Base-by-base conservation (phyloP, 768 basidiomycete species). In the Mycena alexandri region DNA sequence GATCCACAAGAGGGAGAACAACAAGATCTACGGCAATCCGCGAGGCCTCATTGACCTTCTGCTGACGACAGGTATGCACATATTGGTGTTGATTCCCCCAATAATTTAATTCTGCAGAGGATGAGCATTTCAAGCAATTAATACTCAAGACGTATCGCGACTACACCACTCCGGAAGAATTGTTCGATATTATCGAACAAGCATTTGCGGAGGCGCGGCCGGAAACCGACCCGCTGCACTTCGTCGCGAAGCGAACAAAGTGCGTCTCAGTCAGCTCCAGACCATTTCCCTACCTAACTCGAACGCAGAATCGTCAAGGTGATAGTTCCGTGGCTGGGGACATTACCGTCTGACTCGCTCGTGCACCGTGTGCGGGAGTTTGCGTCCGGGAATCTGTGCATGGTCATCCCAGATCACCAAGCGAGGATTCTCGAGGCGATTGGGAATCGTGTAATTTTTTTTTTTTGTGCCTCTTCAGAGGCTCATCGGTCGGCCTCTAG, bases 151-250 rank as follows among this genome's bases (percentile, higher is more conserved):
- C 47, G 22, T 48, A 48, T 48, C 47, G n/a, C 21, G 47, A 48
- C 22, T 24, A 48, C 47, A 24, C 47, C 4, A 48, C 47, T 24
- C 22, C 47, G 47, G 47, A 48, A 48, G 22, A 22, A 21, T 8
- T 48, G 22, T 24, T 48, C 47, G 47, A 48, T 48, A 48, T 48
- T 11, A 48, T 48, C 47, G 47, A 48, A 48, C 47, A 48, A 9
- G 22, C 21, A 48, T 48, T 48, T 48, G 47, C n/a, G 22, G 47
- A 48, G 22, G 47, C 47, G 47, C n/a, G 47, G 21, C 47, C 47
- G 21, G 47, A 48, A 48, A 48, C 47, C 47, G 29, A 29, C 29
- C 3, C 29, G 29, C 47, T 48, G 21, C 47, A 24, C 22, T 48
- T 48, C 22, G 22, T 48, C 22, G 21, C 47, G 7, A 22, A 13